These are phyloP conservation scores for Chlorella variabilis DNA, from an alignment of 163 green algal species.

Conservation along the genomic window DNA sequence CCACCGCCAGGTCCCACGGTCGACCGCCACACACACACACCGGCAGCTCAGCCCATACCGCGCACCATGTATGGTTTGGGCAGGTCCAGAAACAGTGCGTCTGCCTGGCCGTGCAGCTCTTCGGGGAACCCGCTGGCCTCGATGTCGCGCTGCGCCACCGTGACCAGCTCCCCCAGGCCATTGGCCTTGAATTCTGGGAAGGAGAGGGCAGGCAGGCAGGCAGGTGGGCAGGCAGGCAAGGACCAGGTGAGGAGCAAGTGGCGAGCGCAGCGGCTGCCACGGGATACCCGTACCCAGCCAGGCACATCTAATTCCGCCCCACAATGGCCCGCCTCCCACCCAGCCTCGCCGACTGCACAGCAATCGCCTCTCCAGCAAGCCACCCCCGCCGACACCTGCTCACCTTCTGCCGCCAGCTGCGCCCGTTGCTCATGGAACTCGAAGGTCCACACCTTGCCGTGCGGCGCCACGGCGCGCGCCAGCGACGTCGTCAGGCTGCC, in stretches of 20 bases:
- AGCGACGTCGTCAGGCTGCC: conserved; percentile 93
- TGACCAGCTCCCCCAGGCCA: conserved; percentile 64
- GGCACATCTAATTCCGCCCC: no score
- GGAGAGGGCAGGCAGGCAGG: neutral
- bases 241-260: neutral
- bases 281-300: no score
- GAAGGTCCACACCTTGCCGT: conserved; percentile 93
- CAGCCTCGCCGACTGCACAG: neutral
- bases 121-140: conserved; percentile 89
- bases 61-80: conserved; percentile 88
- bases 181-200: conserved; percentile 71
- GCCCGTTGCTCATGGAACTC: conserved; percentile 90
- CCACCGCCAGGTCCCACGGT: no score
- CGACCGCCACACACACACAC: no score
- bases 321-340: no score
- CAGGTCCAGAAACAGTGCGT: conserved; percentile 97
- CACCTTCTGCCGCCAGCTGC: conserved; percentile 53
- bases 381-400: neutral
- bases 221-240: neutral
- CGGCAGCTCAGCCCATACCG: no score
- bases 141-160: conserved; percentile 84
- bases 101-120: conserved; percentile 70
- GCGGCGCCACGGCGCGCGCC: conserved; percentile 85
- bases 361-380: neutral
- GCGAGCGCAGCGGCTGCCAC: no score